These are phyloP conservation scores for Alloteropsis angusta DNA, from an alignment of 202 grass and related monocot species.

Conservation along the genomic window DNA sequence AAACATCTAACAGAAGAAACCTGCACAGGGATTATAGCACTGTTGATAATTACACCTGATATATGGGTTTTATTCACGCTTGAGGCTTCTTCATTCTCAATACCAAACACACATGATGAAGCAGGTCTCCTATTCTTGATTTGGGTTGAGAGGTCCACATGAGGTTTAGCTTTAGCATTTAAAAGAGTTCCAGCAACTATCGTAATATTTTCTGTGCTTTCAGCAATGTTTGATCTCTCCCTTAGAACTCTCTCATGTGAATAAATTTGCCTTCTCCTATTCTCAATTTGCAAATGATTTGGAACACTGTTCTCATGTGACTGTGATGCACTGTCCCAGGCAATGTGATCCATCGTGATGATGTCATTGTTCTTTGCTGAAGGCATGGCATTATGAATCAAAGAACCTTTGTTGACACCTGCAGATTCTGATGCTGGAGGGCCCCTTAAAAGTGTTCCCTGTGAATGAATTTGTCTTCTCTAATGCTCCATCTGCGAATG, in stretches of 20 bases:
- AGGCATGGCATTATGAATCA: slow-evolving; percentile 13
- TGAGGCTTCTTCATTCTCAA: slow-evolving; percentile 20
- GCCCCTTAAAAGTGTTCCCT: background rate
- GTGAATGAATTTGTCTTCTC: slow-evolving; percentile 36
- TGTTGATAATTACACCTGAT: slow-evolving; percentile 19
- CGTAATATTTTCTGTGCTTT: slow-evolving; percentile 9
- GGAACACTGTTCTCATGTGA: slow-evolving; percentile 24
- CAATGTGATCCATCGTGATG: slow-evolving; percentile 9
- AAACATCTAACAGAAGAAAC: slow-evolving; percentile 22
- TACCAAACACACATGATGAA: slow-evolving; percentile 15
- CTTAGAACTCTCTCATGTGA: slow-evolving; percentile 22
- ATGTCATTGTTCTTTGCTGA: slow-evolving; percentile 9
- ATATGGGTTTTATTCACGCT: slow-evolving; percentile 13
- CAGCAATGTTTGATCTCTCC: slow-evolving; percentile 31
- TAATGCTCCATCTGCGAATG: slow-evolving; percentile 34
- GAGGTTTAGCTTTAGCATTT: slow-evolving; percentile 15
- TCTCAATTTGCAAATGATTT: slow-evolving; percentile 32
- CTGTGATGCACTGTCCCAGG: background rate
- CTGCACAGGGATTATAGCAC: slow-evolving; percentile 26
- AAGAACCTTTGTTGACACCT: slow-evolving; percentile 2
- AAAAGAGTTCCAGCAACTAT: slow-evolving; percentile 6
- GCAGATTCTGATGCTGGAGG: slow-evolving; percentile 6
- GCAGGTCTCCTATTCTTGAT: slow-evolving; percentile 32
- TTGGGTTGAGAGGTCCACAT: slow-evolving; percentile 16
- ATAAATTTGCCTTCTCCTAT: slow-evolving; percentile 44